A percentile compares a stretch with the other conserved stretches of the same genome.
Evolutionary conservation across 2,329 filamentous ascomycete genomes (phyloP).

Genomic region (Aspergillus latus): DNA sequence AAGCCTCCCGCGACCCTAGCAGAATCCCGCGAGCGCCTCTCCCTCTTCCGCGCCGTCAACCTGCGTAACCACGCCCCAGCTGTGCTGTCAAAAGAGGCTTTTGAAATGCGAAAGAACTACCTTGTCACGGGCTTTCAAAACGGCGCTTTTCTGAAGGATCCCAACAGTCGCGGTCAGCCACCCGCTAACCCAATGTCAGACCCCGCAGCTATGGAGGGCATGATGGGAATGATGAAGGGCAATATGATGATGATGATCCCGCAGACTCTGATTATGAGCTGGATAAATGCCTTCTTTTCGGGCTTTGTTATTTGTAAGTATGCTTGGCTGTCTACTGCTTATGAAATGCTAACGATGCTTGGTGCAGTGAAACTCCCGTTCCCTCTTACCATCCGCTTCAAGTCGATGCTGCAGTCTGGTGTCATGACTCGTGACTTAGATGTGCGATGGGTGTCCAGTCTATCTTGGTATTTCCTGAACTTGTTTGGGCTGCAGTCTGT

Average conservation of each 20-base stretch:
- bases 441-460: conserved; percentile 95
- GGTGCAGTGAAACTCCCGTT: conserved; percentile 87
- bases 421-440: conserved; percentile 95
- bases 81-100: conserved; percentile 74
- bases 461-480: conserved; percentile 98
- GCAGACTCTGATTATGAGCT: conserved; percentile 98
- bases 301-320: conserved; percentile 91
- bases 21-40: conserved; percentile 74
- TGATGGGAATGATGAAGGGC: conserved; percentile 99
- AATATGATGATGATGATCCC: conserved; percentile 99
- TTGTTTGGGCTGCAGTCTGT: conserved; percentile 95
- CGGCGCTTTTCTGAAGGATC: conserved; percentile 86
- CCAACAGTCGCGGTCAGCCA: conserved; percentile 79
- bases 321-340: background rate
- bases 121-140: conserved; percentile 79
- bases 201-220: conserved; percentile 95
- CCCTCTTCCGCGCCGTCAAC: conserved; percentile 78
- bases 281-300: conserved; percentile 99
- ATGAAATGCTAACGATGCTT: conserved; percentile 13
- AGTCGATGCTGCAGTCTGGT: conserved; percentile 97
- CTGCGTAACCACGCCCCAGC: conserved; percentile 80
- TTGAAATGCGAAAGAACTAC: conserved; percentile 76
- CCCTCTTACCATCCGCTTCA: conserved; percentile 97
- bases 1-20: conserved; percentile 69
- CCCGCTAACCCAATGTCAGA: conserved; percentile 93